phyloP scores from a whole-genome alignment of 129 eudicot species.

The Flaveria linearis region DNA sequence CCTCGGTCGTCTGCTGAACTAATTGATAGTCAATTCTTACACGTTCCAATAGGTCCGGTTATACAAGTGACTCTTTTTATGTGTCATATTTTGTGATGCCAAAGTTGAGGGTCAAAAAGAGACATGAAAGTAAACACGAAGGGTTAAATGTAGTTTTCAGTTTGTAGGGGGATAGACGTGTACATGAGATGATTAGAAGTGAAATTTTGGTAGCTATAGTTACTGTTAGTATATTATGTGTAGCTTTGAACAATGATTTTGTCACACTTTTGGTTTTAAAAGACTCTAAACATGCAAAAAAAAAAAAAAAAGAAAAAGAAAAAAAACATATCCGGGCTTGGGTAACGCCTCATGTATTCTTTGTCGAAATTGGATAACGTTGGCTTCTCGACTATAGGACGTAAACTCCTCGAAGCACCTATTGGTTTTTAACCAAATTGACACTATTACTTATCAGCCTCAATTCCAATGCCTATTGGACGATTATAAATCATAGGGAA shows the following conservation, averaged over 20 bases:
- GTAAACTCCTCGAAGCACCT: too few relatives aligned
- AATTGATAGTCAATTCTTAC: neutral
- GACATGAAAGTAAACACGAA: neutral
- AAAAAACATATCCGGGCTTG: too few relatives aligned
- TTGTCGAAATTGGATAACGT: too few relatives aligned
- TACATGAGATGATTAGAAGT: slow-evolving; percentile 29
- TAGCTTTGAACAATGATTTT: neutral
- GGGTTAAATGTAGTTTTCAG: neutral
- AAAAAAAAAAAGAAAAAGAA: too few relatives aligned
- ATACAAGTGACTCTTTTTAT: neutral
- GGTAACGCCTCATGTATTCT: too few relatives aligned
- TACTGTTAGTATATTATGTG: neutral
- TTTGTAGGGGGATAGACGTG: slow-evolving; percentile 17
- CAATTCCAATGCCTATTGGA: too few relatives aligned
- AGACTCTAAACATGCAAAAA: too few relatives aligned
- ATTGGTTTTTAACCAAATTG: too few relatives aligned
- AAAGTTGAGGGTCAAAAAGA: neutral
- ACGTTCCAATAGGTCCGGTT: neutral
- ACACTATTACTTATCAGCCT: too few relatives aligned
- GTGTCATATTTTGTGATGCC: slow-evolving; percentile 18
- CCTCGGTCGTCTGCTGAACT: slow-evolving; percentile 54
- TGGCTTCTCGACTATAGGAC: too few relatives aligned
- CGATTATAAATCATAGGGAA: too few relatives aligned
- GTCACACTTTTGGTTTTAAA: neutral
- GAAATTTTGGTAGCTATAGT: slow-evolving; percentile 31